Evolutionary conservation across 1,139 yeast genomes (phyloP).

Genomic region (Lodderomyces beijingensis): DNA sequence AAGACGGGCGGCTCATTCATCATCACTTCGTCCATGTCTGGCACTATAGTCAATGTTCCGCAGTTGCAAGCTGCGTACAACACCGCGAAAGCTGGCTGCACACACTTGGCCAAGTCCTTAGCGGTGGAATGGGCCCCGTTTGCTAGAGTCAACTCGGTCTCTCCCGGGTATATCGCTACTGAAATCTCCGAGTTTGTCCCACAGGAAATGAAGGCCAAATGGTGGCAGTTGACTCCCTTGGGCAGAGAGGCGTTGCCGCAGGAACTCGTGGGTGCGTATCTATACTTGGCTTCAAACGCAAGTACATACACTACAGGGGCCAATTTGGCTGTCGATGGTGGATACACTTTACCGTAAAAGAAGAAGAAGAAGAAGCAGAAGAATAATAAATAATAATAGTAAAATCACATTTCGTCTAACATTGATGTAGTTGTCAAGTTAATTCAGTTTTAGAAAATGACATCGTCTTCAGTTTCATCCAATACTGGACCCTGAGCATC

Average conservation of each 20-base stretch:
- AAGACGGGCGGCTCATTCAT: conserved; percentile 71
- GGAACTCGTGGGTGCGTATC: conserved; percentile 80
- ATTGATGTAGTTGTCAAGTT: background rate
- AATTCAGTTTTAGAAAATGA: conserved; percentile 26
- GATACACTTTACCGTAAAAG: conserved; percentile 49
- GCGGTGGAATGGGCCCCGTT: conserved; percentile 85
- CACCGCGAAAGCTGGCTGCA: conserved; percentile 82
- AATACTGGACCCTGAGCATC: conserved; percentile 24
- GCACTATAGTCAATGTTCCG: conserved; percentile 76
- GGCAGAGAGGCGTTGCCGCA: conserved; percentile 76
- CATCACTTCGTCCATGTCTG: conserved; percentile 83
- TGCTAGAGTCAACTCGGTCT: conserved; percentile 71
- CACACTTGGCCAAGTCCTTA: conserved; percentile 70
- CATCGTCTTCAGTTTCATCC: conserved; percentile 41
- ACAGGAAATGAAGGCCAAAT: conserved; percentile 23
- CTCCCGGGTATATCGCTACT: conserved; percentile 73
- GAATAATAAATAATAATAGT: background rate
- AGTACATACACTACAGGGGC: conserved; percentile 80
- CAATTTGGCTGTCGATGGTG: conserved; percentile 84
- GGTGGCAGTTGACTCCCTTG: conserved; percentile 60
- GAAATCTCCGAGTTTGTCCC: conserved; percentile 49
- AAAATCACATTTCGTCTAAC: background rate
- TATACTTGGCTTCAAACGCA: conserved; percentile 79
- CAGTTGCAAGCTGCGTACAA: conserved; percentile 84
- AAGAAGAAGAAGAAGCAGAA: background rate